Evolutionary conservation across 345 rosid species (phyloP).

Genomic region (Kandelia obovata): DNA sequence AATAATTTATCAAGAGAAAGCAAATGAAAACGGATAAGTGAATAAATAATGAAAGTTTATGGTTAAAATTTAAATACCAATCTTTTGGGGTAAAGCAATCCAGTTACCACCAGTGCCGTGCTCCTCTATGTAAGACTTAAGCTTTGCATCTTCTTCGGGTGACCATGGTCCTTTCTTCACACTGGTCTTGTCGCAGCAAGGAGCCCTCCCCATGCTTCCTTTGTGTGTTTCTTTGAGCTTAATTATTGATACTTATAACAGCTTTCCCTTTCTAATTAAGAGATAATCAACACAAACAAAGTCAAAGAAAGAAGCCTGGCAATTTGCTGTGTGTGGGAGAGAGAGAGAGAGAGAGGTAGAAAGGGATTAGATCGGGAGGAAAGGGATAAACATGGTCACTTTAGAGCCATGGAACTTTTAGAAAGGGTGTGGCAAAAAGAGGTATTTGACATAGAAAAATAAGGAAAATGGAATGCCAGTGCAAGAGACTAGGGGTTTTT

Average conservation of each 20-base stretch:
- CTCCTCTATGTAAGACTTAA: conserved; percentile 28
- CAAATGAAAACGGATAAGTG: not conserved
- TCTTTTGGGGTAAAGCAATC: conserved; percentile 37
- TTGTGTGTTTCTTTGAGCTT: conserved; percentile 13
- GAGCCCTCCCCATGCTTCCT: conserved; percentile 35
- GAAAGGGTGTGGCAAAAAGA: conserved; percentile 12
- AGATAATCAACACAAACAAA: conserved; percentile 24
- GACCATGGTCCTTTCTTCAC: conserved; percentile 41
- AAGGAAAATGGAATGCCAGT: conserved; percentile 32
- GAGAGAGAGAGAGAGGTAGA: conserved; percentile 29
- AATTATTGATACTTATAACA: conserved; percentile 10
- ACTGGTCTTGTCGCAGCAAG: conserved; percentile 36
- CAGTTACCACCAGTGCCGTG: conserved; percentile 39
- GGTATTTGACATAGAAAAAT: not conserved
- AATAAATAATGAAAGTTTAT: not conserved
- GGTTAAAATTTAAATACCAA: conserved; percentile 13
- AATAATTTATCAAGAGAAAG: not conserved
- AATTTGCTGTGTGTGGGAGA: conserved; percentile 27
- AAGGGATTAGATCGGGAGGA: not conserved
- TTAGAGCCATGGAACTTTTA: conserved; percentile 19
- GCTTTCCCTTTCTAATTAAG: conserved; percentile 11
- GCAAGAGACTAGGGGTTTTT: conserved; percentile 29
- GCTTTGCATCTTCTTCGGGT: conserved; percentile 37
- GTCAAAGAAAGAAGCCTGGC: conserved; percentile 9
- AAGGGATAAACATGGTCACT: conserved; percentile 23